Evolutionary conservation across 1,139 yeast species (phyloP), one percentile per base, ranked within the genome.

Genomic region (Yamadazyma membranifaciens): DNA sequence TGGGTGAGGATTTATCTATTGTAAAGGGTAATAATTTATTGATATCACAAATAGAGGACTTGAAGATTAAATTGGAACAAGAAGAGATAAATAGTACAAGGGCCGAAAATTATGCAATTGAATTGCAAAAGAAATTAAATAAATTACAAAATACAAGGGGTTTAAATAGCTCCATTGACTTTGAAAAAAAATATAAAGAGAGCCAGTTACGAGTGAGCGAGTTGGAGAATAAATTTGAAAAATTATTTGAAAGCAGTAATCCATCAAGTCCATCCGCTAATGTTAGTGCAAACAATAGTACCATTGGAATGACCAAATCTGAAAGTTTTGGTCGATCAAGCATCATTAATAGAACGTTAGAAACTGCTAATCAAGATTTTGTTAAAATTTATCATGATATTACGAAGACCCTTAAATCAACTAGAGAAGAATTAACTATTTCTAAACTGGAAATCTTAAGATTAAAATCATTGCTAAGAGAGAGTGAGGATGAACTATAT

Each of bases 321-420:
- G 56, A 76, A 63, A 59, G 65, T 61, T 42, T 62, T 67, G 58
- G 67, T 55, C 46, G 74, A 55, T 49, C 62, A 60, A 46, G 70
- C 51, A 34, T 64, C 54, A 43, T 60, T 45, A 57, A 51, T 39
- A 54, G 48, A 43, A 62, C 57, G 4, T 52, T 59, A 29, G 55
- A 59, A n/a, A 55, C 47, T 29, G 60, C 64, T 3, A 68, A 72
- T 47, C 70, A 63, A 36, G 84, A 79, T 37, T 65, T 79, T 48
- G 65, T 74, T 4, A 64, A 66, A 32, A 77, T 78, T 3, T 80
- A 79, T 50, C 81, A 78, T 47, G 85, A 80, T 40, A 70, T 80
- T 6, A 67, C 80, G 15, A 71, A 65, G 41, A 76, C 79, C 9
- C 61, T 80, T 38, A 70, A 66, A 41, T 52, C 69, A 2, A 68